Evolutionary conservation across 805 yeast species (phyloP), one percentile per base, ranked within the genome.

Genomic region (Spencermartinsiella europaea): DNA sequence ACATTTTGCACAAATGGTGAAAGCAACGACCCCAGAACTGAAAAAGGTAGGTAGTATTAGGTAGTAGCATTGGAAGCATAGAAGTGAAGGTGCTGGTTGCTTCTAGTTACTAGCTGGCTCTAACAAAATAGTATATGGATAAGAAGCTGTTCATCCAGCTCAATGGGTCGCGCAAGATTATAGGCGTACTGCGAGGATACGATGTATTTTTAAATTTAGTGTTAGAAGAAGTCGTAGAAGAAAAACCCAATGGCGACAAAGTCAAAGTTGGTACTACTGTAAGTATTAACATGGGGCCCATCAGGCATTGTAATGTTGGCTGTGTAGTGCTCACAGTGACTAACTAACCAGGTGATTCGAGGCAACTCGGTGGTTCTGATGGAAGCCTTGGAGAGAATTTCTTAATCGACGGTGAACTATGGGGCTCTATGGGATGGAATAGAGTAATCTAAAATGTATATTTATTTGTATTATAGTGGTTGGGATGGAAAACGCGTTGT

Each of bases 101-200:
- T 10, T 8, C 27, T 19, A 17, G 22, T 15, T 8, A 34, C 37
- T 37, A 20, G 16, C 22, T 37, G 16, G 16, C 38, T 34, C 16
- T 34, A n/a, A n/a, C 20, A 8, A 15, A 21, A 19, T 55, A 83
- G 82, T 88, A 86, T 62, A 74, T 87, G 77, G 90, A 85, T 60
- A 86, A 85, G 66, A 77, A 79, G 57, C 73, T 91, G 21, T 71
- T 80, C 12, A 69, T 91, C 15, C 85, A 83, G 53, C 72, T 91
- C 49, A 88, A 87, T 63, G 95, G 95, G 1, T 68, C 84, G 12
- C 73, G 97, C 42, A 77, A 76, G 55, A 78, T 91, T 1, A 76
- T 78, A n/a, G 98, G 98, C 1, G 76, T 77, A 10, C 73, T 91
- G 45, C 72, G 86, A 57, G 98, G 98, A 1, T 91, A 80, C 63